Evolutionary conservation across 23 red algal genomes (phyloP), one percentile per base, ranked within the genome.

Genomic region (Chondrus crispus): DNA sequence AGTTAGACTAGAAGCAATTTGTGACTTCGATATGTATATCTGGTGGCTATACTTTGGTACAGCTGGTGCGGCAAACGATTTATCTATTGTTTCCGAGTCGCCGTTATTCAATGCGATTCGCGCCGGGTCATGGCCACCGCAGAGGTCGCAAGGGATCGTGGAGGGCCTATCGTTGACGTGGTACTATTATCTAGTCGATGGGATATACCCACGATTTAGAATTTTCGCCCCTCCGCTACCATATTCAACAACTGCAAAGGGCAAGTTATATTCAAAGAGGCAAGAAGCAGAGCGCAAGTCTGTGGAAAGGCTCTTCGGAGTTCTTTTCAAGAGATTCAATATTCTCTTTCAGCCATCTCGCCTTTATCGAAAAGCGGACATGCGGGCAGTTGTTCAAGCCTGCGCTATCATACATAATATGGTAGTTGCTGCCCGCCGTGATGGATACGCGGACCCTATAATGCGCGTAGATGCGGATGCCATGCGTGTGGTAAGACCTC

Each of bases 181-280:
- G 30, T 90, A 62, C 45, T 90, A 78, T 40, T 90, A 78, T 90
- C 44, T 79, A 11, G 19, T 44, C 0, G 86, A 90, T 64, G 86
- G 86, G 9, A 90, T 90, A 41, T 90, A 90, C 46, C 86, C 86
- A 24, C 12, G 13, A 26, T 77, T 33, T 42, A 50, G 53, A 14
- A 90, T 79, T 2, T 79, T 79, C 47, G 41, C 58, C n/a, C 38
- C 46, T 32, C 39, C 71, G 35, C 24, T 60, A 60, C 36, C 52
- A 26, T 28, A 51, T 51, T 20, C 28, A 0, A 35, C 38, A 46
- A 36, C 0, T 44, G 42, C 45, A 13, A 70, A 74, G 20, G 33
- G 6, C 57, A n/a, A 69, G 62, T 43, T 68, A 9, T 85, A 54
- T 4, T 30, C 20, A 64, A 63, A 46, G 54, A 22, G 38, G 42